phyloP scores from a whole-genome alignment of 2,329 filamentous ascomycete species.

The Colletotrichum sojae region DNA sequence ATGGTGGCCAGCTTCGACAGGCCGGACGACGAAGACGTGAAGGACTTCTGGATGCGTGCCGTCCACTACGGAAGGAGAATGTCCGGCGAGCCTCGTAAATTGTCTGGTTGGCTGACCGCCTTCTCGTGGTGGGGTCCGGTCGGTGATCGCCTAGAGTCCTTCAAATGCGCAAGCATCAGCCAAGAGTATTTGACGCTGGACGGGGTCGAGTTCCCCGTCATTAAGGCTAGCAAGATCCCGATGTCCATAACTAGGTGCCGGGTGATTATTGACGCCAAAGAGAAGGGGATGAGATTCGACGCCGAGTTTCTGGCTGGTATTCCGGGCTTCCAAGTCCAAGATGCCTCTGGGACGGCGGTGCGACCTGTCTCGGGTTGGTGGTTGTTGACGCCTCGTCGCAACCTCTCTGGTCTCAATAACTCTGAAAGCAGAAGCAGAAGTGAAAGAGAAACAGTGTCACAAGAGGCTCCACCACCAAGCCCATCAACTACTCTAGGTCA shows the following conservation, averaged over 20 bases:
- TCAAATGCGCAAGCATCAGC: neutral
- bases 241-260: conserved; percentile 2
- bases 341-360: conserved; percentile 10
- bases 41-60: conserved; percentile 43
- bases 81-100: conserved; percentile 13
- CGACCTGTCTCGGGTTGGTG: conserved; percentile 14
- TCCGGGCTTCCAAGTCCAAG: conserved; percentile 14
- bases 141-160: conserved; percentile 3
- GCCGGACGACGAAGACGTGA: conserved; percentile 31
- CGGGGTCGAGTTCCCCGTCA: conserved; percentile 12
- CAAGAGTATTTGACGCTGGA: neutral
- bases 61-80: conserved; percentile 32
- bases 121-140: conserved; percentile 38
- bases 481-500: too few species aligned
- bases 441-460: too few species aligned
- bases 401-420: neutral
- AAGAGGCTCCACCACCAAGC: too few species aligned
- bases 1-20: conserved; percentile 39
- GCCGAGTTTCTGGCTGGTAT: conserved; percentile 14
- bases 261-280: neutral
- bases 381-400: neutral
- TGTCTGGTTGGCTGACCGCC: conserved; percentile 41
- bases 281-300: neutral
- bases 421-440: neutral
- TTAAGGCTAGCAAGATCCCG: conserved; percentile 5